Base-by-base conservation (phyloP, 1,284 basidiomycete genomes). In the Afroboletus lepidellus region DNA sequence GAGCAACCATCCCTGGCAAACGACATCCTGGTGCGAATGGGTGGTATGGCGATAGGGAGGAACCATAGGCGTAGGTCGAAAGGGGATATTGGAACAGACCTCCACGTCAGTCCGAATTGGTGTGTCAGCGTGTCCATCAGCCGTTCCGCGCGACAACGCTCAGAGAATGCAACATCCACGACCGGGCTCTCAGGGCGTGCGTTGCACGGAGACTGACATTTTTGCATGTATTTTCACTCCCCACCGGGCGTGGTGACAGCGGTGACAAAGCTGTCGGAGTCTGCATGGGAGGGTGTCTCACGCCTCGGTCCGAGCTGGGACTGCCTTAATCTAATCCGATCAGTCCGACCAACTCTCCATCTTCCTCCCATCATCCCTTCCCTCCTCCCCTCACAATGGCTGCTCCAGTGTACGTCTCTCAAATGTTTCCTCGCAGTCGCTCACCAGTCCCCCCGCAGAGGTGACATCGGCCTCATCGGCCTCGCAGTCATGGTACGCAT, bases 391-490 rank as follows among this genome's bases (percentile, higher is more conserved):
- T 41, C 46, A 67, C 68, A 59, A 79, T 80, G 78, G 65, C 78
- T 56, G 54, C 57, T 48, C 73, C 77, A 64, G 69, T 60, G 77
- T 79, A 71, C 46, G 74, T 69, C 21, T 8, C 16, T 30, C 8
- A 8, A 25, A 8, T n/a, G 30, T 12, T 0, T 13, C 13, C 18
- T 46, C 49, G 2, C 29, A 21, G 2, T 12, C 24, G n/a, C 60
- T 57, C 5, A 53, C 46, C 9, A 36, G 16, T 32, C n/a, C 21
- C 24, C 9, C 27, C 27, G 23, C 67, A 93, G 91, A 68, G 90
- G 88, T 74, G 90, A 93, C 74, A 93, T 93, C 76, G 91, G 90
- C 69, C 88, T 94, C 73, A 93, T 94, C 76, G 94, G 94, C 77
- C 79, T 96, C 69, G 94, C 94, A 80, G 94, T 97, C 78, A 97